These are phyloP conservation scores for Candida argentea DNA, from an alignment of 805 yeast genomes.

Conservation along the genomic window DNA sequence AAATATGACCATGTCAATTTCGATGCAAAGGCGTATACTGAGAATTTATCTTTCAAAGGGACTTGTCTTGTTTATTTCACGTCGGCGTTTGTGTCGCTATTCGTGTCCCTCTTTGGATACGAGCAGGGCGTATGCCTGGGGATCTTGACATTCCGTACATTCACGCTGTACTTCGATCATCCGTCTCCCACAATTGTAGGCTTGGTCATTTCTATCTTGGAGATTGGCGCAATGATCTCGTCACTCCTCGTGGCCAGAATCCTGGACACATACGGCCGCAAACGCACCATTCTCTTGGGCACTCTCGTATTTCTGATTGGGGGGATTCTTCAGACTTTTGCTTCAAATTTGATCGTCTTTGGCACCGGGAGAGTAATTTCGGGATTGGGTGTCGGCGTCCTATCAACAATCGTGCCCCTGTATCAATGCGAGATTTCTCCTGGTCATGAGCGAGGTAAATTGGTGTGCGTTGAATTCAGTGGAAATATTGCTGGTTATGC, in stretches of 20 bases:
- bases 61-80: conserved; percentile 31
- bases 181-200: conserved; percentile 75
- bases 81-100: conserved; percentile 34
- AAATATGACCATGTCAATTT: conserved; percentile 27
- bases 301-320: conserved; percentile 71
- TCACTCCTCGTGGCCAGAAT: conserved; percentile 70
- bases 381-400: conserved; percentile 81
- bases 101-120: conserved; percentile 31
- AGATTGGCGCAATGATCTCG: conserved; percentile 76
- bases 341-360: conserved; percentile 44
- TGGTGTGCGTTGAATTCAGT: conserved; percentile 82
- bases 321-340: conserved; percentile 60
- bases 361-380: conserved; percentile 68
- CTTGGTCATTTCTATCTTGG: conserved; percentile 79
- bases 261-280: conserved; percentile 72
- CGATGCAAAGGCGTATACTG: conserved; percentile 23
- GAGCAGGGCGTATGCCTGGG: conserved; percentile 85
- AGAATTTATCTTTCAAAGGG: conserved; percentile 26
- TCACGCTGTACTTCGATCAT: conserved; percentile 56
- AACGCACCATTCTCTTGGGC: conserved; percentile 71
- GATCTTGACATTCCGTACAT: conserved; percentile 63
- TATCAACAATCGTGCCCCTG: conserved; percentile 77
- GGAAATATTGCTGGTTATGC: conserved; percentile 80
- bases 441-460: conserved; percentile 71
- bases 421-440: conserved; percentile 88